Evolutionary conservation across 768 basidiomycete genomes (phyloP).

Genomic region (Lactarius pseudohatsudake): DNA sequence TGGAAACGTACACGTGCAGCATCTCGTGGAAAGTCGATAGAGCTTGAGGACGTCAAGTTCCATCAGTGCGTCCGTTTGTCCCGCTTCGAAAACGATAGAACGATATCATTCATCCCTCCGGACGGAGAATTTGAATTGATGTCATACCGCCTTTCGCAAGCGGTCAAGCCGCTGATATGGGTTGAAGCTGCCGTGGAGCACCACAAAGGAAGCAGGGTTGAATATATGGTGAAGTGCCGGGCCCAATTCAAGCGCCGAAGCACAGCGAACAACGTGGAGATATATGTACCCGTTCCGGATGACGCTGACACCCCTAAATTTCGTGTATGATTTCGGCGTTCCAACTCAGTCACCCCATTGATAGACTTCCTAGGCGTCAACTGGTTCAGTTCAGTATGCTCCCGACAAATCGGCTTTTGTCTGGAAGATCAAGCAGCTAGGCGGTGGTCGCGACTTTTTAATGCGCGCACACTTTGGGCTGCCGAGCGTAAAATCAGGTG

Average conservation of each 20-base stretch:
- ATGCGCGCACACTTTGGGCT: constrained; percentile 99
- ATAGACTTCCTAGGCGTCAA: constrained; percentile 69
- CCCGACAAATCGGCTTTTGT: constrained; percentile 98
- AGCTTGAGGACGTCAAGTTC: constrained; percentile 99
- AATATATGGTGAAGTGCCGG: constrained; percentile 94
- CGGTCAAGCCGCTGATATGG: constrained; percentile 96
- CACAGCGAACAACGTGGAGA: constrained; percentile 97
- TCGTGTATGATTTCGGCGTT: constrained; percentile 54
- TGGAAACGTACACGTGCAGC: constrained; percentile 39
- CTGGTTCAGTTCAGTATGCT: constrained; percentile 93
- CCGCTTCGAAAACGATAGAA: constrained; percentile 97
- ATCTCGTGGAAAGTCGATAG: constrained; percentile 94
- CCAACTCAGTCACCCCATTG: background rate
- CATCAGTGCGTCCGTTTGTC: constrained; percentile 98
- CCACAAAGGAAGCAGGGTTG: constrained; percentile 88
- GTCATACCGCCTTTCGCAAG: constrained; percentile 94
- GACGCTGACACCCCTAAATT: constrained; percentile 98
- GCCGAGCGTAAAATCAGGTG: constrained; percentile 89
- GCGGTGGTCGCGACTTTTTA: constrained; percentile 92
- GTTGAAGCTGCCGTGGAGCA: constrained; percentile 96
- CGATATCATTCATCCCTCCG: constrained; percentile 98
- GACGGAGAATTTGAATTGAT: constrained; percentile 99
- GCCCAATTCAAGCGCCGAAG: constrained; percentile 98
- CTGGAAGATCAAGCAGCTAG: constrained; percentile 99
- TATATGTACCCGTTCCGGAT: constrained; percentile 98